These are phyloP conservation scores for Umbilicus rupestris DNA, from an alignment of 164 flowering plant genomes.

Conservation along the genomic window DNA sequence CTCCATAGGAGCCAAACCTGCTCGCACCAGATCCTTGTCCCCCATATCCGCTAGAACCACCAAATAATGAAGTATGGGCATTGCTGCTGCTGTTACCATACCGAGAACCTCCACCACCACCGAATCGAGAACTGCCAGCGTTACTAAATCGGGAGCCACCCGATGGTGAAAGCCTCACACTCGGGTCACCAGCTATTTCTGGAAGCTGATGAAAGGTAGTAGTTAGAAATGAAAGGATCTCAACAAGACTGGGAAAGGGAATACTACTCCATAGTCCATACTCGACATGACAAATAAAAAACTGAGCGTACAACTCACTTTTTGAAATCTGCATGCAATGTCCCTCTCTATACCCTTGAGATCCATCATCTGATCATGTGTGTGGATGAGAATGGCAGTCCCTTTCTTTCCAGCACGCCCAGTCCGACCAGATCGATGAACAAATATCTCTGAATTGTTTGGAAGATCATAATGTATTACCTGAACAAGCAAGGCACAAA, in stretches of 20 bases:
- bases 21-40: slow-evolving; percentile 26
- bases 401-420: slow-evolving; percentile 99
- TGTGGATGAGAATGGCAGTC: slow-evolving; percentile 62
- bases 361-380: slow-evolving; percentile 42
- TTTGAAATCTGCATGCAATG: slow-evolving; percentile 56
- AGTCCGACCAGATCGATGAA: slow-evolving; percentile 93
- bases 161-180: slow-evolving; percentile 30
- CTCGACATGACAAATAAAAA: not conserved
- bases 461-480: slow-evolving; percentile 85
- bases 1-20: slow-evolving; percentile 22
- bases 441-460: slow-evolving; percentile 68
- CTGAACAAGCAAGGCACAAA: slow-evolving; percentile 22
- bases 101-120: slow-evolving; percentile 12
- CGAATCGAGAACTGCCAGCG: slow-evolving; percentile 4
- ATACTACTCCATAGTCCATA: not conserved
- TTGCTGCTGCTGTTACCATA: slow-evolving; percentile 15
- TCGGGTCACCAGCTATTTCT: slow-evolving; percentile 36
- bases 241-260: not conserved
- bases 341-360: slow-evolving; percentile 60
- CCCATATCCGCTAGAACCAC: slow-evolving; percentile 25
- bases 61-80: slow-evolving; percentile 17
- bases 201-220: slow-evolving; percentile 46
- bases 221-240: slow-evolving; percentile 1
- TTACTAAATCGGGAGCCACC: slow-evolving; percentile 10
- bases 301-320: slow-evolving; percentile 27